These are phyloP conservation scores for Phaeoacremonium minimum DNA, from an alignment of 2,329 filamentous ascomycete genomes.

Conservation along the genomic window DNA sequence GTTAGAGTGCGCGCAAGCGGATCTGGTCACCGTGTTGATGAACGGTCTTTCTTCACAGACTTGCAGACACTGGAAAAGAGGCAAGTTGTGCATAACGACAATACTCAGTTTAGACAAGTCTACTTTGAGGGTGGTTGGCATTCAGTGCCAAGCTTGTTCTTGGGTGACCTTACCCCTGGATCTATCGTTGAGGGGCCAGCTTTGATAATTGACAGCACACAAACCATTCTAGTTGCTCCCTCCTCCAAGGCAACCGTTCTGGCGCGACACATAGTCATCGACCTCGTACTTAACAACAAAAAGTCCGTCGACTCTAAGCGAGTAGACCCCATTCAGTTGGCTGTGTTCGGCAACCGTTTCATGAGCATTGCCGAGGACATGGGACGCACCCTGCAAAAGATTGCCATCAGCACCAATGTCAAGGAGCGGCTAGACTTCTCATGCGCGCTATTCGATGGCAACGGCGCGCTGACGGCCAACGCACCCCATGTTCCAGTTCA, in stretches of 20 bases:
- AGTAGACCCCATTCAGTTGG: conserved; percentile 69
- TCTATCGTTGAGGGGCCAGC: conserved; percentile 23
- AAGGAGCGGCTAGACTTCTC: conserved; percentile 77
- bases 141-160: conserved; percentile 16
- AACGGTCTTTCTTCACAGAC: neutral
- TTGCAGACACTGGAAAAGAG: too few relatives aligned
- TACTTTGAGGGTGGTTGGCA: conserved; percentile 17
- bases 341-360: conserved; percentile 73
- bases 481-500: conserved; percentile 73
- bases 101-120: conserved; percentile 5
- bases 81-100: too few relatives aligned
- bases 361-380: conserved; percentile 83
- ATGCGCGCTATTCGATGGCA: conserved; percentile 70
- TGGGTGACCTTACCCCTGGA: conserved; percentile 13
- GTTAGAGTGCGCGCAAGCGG: conserved; percentile 11
- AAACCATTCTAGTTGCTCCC: conserved; percentile 67
- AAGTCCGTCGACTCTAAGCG: conserved; percentile 48
- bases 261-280: conserved; percentile 29
- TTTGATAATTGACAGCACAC: conserved; percentile 63
- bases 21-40: neutral
- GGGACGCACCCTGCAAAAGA: conserved; percentile 73
- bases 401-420: conserved; percentile 71
- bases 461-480: conserved; percentile 69
- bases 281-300: conserved; percentile 13
- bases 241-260: conserved; percentile 25